These are phyloP conservation scores for Graphilbum sp. DNA, from an alignment of 2,329 filamentous ascomycete species.

Conservation along the genomic window DNA sequence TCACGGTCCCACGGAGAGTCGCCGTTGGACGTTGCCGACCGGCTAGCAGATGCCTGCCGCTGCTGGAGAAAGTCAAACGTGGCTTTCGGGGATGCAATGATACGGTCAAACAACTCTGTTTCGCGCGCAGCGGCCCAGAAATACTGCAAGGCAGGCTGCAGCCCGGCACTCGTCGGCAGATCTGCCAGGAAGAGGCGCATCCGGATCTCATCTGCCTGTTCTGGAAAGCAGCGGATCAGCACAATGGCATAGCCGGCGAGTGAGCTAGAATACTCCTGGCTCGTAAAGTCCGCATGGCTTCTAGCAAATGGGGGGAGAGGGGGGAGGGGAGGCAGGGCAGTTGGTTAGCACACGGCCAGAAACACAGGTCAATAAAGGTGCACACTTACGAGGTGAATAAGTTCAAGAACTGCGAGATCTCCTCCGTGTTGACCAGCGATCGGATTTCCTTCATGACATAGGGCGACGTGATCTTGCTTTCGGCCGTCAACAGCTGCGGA, in stretches of 20 bases:
- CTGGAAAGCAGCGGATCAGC: conserved; percentile 70
- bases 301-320: no score
- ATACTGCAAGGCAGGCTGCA: conserved; percentile 56
- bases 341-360: background rate
- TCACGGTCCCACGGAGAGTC: conserved; percentile 39
- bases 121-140: conserved; percentile 54
- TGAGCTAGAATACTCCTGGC: conserved; percentile 44
- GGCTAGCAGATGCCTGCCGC: conserved; percentile 6
- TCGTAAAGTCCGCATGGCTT: conserved; percentile 2
- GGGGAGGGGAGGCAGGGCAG: background rate
- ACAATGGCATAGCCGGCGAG: conserved; percentile 78
- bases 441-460: conserved; percentile 51
- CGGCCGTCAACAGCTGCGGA: conserved; percentile 10
- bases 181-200: conserved; percentile 84
- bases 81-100: conserved; percentile 15
- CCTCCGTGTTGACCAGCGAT: conserved; percentile 58
- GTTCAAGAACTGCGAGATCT: conserved; percentile 46
- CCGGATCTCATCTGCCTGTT: conserved; percentile 69
- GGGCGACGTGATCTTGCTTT: conserved; percentile 19
- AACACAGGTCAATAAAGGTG: background rate
- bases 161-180: conserved; percentile 26
- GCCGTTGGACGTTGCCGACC: conserved; percentile 5
- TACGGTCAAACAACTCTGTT: conserved; percentile 23
- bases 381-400: conserved; percentile 21
- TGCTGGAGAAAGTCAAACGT: conserved; percentile 15